Conservation (phyloP, 139 green algal genomes). For the Volvox reticuliferus region DNA sequence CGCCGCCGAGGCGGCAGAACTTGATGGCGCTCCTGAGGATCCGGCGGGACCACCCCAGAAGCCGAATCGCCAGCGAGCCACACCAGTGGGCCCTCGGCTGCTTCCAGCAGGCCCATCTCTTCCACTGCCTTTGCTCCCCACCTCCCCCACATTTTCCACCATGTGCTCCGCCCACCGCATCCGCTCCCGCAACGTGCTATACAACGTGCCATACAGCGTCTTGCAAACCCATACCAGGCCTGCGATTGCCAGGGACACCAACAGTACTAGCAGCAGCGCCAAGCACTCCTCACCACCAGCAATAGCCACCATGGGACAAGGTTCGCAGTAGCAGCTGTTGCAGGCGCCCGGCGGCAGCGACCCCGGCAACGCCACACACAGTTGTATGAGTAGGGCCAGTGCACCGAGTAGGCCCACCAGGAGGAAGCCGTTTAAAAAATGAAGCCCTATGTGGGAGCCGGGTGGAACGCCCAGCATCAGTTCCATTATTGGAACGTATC, state of each 20-base stretch:
- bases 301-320: background rate
- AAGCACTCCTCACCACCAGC: conserved; percentile 14
- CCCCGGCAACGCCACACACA: background rate
- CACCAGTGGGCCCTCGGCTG: background rate
- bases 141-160: conserved; percentile 40
- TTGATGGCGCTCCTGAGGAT: too few relatives aligned
- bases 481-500: conserved; percentile 7
- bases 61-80: background rate
- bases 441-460: background rate
- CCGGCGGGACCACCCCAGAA: background rate
- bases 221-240: background rate
- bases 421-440: conserved; percentile 16
- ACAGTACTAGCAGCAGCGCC: background rate
- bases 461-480: background rate
- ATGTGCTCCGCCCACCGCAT: background rate
- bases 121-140: background rate
- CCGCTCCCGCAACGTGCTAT: background rate
- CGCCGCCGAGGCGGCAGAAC: background rate
- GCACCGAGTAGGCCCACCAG: background rate
- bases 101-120: background rate
- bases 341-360: background rate
- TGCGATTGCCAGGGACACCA: background rate
- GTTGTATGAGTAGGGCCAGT: background rate
- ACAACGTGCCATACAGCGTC: background rate
- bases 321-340: conserved; percentile 17